Conservation (phyloP, 306 rosid species). For the Cucumis cinereus region DNA sequence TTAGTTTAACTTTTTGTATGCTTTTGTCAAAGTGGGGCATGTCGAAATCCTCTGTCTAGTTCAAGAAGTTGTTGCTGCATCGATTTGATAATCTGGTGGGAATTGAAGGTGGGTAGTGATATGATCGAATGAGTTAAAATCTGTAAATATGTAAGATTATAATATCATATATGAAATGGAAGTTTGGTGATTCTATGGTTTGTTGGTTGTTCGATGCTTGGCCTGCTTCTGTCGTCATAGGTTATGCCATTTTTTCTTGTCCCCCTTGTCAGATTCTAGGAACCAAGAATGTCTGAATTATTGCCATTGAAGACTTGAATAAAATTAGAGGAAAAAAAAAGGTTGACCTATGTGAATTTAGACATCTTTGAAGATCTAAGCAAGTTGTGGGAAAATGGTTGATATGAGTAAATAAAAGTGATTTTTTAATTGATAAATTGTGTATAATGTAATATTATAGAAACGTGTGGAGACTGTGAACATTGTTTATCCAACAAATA, state of each 20-base stretch:
- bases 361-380: background rate
- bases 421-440: background rate
- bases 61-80: background rate
- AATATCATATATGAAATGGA: background rate
- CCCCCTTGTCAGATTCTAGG: background rate
- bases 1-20: background rate
- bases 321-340: background rate
- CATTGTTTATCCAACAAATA: background rate
- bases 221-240: background rate
- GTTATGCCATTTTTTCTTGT: background rate
- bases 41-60: background rate
- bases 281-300: background rate
- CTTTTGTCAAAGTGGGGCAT: background rate
- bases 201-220: too few species aligned
- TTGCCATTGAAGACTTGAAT: background rate
- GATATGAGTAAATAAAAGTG: background rate
- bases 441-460: background rate
- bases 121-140: background rate
- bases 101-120: background rate
- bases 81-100: background rate
- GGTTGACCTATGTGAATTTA: background rate
- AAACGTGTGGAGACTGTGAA: background rate
- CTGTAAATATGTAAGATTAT: background rate
- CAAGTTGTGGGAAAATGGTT: background rate
- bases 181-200: background rate